Evolutionary conservation across 140 eudicot genomes (phyloP).

Genomic region (Erigeron philadelphicus): DNA sequence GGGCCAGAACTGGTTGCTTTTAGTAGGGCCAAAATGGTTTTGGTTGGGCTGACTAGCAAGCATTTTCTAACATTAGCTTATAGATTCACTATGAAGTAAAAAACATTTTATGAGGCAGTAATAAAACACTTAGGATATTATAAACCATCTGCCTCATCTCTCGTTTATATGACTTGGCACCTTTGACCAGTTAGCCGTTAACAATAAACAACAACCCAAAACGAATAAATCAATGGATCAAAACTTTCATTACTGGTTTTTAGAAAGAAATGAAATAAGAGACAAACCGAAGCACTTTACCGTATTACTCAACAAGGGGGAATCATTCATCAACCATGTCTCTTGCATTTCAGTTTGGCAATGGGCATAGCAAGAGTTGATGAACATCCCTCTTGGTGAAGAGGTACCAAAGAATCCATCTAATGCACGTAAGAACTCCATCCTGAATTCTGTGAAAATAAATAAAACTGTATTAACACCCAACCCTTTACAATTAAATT

Average conservation of each 20-base stretch:
- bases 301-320: slow-evolving; percentile 57
- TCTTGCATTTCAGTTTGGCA: slow-evolving; percentile 91
- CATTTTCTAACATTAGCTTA: too few relatives aligned
- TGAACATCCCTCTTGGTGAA: slow-evolving; percentile 63
- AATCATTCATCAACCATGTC: slow-evolving; percentile 72
- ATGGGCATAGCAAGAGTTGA: slow-evolving; percentile 83
- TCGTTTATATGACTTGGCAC: not conserved
- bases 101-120: not conserved
- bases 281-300: slow-evolving; percentile 27
- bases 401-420: slow-evolving; percentile 40
- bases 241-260: not conserved
- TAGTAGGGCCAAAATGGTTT: not conserved
- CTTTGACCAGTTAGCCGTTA: not conserved
- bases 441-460: slow-evolving; percentile 47
- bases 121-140: not conserved
- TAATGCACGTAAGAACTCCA: slow-evolving; percentile 54
- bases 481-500: too few relatives aligned
- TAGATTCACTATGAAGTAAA: too few relatives aligned
- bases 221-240: not conserved
- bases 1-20: not conserved
- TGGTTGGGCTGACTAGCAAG: not conserved
- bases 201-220: not conserved
- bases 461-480: not conserved
- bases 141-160: not conserved
- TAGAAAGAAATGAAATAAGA: not conserved